Evolutionary conservation across 2,329 filamentous ascomycete species (phyloP).

Genomic region (Blastomyces emzantsi): DNA sequence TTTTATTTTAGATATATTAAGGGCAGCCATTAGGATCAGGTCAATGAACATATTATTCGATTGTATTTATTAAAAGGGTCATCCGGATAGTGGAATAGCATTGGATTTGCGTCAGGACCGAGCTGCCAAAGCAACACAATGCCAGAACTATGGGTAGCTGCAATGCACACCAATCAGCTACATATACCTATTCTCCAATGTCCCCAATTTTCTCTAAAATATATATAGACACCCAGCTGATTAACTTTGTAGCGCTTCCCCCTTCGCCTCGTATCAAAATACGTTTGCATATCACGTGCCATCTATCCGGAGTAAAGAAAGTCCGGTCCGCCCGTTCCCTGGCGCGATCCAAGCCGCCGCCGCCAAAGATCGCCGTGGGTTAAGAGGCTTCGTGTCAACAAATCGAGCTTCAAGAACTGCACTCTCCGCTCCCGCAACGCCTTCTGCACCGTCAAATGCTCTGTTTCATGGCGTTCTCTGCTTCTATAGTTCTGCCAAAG

Average conservation of each 20-base stretch:
- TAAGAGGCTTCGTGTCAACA: conserved; percentile 9
- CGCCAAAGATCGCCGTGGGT: background rate
- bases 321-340: background rate
- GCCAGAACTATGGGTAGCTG: background rate
- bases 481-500: background rate
- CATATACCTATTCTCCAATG: background rate
- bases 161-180: too few relatives aligned
- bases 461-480: conserved; percentile 6
- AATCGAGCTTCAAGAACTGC: background rate
- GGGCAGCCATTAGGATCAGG: too few relatives aligned
- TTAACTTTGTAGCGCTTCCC: too few relatives aligned
- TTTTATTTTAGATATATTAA: background rate
- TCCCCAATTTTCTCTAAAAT: background rate
- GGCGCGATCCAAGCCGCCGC: background rate
- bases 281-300: too few relatives aligned
- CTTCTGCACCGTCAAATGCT: background rate
- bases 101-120: too few relatives aligned
- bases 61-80: background rate
- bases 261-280: too few relatives aligned
- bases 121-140: too few relatives aligned
- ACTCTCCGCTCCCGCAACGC: background rate
- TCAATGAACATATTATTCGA: too few relatives aligned
- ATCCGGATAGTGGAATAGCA: too few relatives aligned
- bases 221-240: too few relatives aligned
- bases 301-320: background rate